A percentile compares a stretch with the other conserved stretches of the same genome.
Evolutionary conservation across 2,329 filamentous ascomycete genomes (phyloP).

Genomic region (Trichoderma semiorbis): DNA sequence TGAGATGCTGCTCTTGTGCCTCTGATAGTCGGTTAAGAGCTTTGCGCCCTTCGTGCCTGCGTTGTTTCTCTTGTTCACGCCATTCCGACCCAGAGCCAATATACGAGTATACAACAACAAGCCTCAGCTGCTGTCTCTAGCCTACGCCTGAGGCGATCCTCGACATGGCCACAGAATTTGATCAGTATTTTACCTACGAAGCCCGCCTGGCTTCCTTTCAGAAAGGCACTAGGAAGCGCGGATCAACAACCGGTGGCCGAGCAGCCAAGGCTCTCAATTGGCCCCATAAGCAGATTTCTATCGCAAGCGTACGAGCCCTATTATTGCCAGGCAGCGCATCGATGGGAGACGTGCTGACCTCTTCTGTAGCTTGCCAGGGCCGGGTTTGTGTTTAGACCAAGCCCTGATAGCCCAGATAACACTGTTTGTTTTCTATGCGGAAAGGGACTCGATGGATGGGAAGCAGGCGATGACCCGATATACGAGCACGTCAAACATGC

Average conservation of each 20-base stretch:
- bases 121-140: neutral
- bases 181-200: slow-evolving; percentile 61
- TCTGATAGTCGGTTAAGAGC: slow-evolving; percentile 5
- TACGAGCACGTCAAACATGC: slow-evolving; percentile 83
- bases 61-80: neutral
- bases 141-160: slow-evolving; percentile 1
- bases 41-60: slow-evolving; percentile 9
- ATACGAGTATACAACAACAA: neutral
- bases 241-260: slow-evolving; percentile 57
- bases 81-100: neutral
- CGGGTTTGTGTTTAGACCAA: slow-evolving; percentile 86
- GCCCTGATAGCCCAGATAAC: slow-evolving; percentile 75
- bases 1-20: slow-evolving; percentile 7
- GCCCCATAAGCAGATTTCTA: slow-evolving; percentile 60
- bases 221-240: slow-evolving; percentile 62
- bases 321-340: neutral
- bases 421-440: slow-evolving; percentile 84
- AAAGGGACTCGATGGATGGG: slow-evolving; percentile 87
- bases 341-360: slow-evolving; percentile 24
- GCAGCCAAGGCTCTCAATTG: slow-evolving; percentile 60
- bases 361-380: slow-evolving; percentile 72
- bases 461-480: slow-evolving; percentile 77
- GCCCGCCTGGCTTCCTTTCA: slow-evolving; percentile 80
- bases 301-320: slow-evolving; percentile 30
- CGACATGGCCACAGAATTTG: slow-evolving; percentile 23